Percentiles rank a stretch among this genome's conserved stretches.
Evolutionary conservation across 2,329 filamentous ascomycete genomes (phyloP).

Genomic region (Diaporthe ampelina): DNA sequence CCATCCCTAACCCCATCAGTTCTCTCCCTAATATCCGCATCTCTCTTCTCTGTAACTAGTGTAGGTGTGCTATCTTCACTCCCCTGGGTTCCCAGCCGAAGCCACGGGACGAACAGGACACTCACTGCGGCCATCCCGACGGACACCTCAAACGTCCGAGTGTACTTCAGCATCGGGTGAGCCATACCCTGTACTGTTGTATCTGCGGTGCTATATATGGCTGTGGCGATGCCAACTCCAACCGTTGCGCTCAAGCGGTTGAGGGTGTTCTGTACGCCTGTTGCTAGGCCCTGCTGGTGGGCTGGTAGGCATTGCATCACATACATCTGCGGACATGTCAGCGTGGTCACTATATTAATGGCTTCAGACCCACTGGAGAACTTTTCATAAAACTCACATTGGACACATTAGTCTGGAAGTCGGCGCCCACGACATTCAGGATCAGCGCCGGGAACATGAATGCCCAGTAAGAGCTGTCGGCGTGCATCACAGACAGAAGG

Average conservation of each 20-base stretch:
- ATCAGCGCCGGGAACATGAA: slow-evolving; percentile 74
- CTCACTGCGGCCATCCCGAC: slow-evolving; percentile 59
- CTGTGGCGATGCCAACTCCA: slow-evolving; percentile 73
- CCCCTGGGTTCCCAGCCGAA: slow-evolving; percentile 68
- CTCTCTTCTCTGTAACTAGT: neutral
- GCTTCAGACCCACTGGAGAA: neutral
- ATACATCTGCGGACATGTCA: slow-evolving; percentile 68
- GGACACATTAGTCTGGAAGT: slow-evolving; percentile 78
- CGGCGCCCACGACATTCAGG: slow-evolving; percentile 74
- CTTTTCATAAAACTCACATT: slow-evolving; percentile 63
- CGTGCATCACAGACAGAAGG: slow-evolving; percentile 69
- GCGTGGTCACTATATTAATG: neutral
- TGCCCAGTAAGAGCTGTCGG: slow-evolving; percentile 73
- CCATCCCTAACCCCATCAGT: neutral
- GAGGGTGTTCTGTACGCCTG: slow-evolving; percentile 77
- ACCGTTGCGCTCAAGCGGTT: slow-evolving; percentile 72
- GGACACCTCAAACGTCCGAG: slow-evolving; percentile 65
- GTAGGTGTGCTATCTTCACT: slow-evolving; percentile 37
- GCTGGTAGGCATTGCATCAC: slow-evolving; percentile 75
- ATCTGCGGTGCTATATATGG: slow-evolving; percentile 68
- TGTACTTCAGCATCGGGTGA: slow-evolving; percentile 63
- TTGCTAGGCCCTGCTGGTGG: slow-evolving; percentile 75
- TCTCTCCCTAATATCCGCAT: neutral
- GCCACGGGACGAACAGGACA: slow-evolving; percentile 63
- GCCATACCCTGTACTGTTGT: slow-evolving; percentile 48